phyloP scores from a whole-genome alignment of 106 monocot genomes.

The Acorus gramineus region DNA sequence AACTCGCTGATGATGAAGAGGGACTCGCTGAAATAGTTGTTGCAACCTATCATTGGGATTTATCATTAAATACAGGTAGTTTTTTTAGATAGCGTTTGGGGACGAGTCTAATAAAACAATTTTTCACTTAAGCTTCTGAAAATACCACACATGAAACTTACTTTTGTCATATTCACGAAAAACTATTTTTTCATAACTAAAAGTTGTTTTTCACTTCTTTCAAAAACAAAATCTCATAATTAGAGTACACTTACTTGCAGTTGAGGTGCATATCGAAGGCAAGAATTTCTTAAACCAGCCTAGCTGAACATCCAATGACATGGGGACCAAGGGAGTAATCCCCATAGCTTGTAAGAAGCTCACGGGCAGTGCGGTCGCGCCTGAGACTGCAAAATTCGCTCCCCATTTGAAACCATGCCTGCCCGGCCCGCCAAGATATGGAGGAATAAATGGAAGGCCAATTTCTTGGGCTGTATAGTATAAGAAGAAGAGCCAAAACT shows the following conservation, averaged over 20 bases:
- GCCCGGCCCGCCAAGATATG: constrained; percentile 16
- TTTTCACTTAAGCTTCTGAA: too few relatives aligned
- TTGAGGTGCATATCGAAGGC: constrained; percentile 21
- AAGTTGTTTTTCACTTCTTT: too few relatives aligned
- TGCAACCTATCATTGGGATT: too few relatives aligned
- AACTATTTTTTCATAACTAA: too few relatives aligned
- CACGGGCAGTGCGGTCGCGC: constrained; percentile 37
- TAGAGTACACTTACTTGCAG: constrained; percentile 1
- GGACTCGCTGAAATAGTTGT: too few relatives aligned
- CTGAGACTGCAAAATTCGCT: constrained; percentile 56
- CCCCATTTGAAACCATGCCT: constrained; percentile 22
- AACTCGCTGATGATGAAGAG: too few relatives aligned
- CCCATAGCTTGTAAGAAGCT: constrained; percentile 22
- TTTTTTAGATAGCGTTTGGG: too few relatives aligned
- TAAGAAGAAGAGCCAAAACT: background rate
- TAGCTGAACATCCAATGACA: constrained; percentile 31
- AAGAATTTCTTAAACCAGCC: constrained; percentile 38
- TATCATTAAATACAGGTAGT: too few relatives aligned
- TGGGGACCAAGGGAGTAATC: constrained; percentile 6
- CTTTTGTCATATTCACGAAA: too few relatives aligned
- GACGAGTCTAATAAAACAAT: too few relatives aligned
- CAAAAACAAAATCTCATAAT: too few relatives aligned
- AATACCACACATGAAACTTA: too few relatives aligned
- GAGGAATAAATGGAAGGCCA: constrained; percentile 29
- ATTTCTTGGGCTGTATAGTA: constrained; percentile 22